Base-by-base conservation (phyloP, 2,329 filamentous ascomycete species). In the Ophiocordyceps sinensis region DNA sequence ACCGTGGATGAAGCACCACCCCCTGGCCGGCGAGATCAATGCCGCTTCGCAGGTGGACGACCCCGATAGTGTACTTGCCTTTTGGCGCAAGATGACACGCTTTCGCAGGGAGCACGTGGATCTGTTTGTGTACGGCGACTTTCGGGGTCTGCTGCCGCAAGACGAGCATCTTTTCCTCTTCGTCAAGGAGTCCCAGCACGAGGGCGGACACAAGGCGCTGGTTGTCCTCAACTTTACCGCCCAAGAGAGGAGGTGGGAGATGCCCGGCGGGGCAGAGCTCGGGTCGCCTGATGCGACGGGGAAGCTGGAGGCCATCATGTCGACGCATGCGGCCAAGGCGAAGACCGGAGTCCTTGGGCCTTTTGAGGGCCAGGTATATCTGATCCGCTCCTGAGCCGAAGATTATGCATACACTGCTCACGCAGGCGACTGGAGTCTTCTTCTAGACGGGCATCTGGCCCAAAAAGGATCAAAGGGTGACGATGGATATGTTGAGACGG, bases 41-140 rank as follows among this genome's bases (percentile, higher is more conserved):
- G 77, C 75, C 1, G 65, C 67, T 11, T 61, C 64, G 2, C 78
- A 83, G 52, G 47, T 60, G 0, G 45, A 60, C 0, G 61, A 69
- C 28, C 45, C 56, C 0, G 44, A 56, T 1, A 66, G 65, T 23
- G 53, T 57, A 1, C 41, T 59, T 0, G 51, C 50, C 1, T 62
- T 57, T 36, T 62, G 59, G 58, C 54, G 51, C 43, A 56, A 51
- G 21, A 49, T 51, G 42, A 42, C 56, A 1, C 44, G 28, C 2
- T 58, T 59, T 41, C 47, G 59, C 32, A 50, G 48, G 8, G 51
- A 61, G 40, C 51, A 61, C 31, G 49, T 50, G 1, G 56, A 60
- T 30, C 32, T 61, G 1, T 41, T 55, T 11, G 59, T 61, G 0
- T 62, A 62, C 35, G 58, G 59, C 14, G 57, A 61, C 35, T 62